Conservation (phyloP, 108 stramenopile species). For the Fistulifera pelliculosa region DNA sequence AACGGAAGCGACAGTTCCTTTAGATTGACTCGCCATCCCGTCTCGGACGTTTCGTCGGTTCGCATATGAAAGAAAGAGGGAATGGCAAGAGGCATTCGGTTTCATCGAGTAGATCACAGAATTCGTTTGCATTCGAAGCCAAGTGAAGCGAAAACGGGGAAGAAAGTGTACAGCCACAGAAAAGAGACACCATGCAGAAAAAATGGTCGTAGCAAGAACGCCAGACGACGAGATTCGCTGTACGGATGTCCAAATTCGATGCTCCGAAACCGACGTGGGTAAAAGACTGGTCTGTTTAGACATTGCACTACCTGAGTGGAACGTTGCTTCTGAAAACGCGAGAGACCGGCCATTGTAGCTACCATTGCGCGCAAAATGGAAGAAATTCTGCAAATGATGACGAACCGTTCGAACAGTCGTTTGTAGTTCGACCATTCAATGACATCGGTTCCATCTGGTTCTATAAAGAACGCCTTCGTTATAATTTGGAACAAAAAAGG, state of each 20-base stretch:
- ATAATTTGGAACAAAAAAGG: too few species aligned
- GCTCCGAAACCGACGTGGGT: too few species aligned
- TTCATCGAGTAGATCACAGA: constrained; percentile 55
- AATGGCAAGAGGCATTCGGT: constrained; percentile 70
- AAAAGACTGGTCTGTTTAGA: neutral
- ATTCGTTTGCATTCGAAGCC: neutral
- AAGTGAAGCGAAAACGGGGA: neutral
- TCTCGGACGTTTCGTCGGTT: constrained; percentile 28
- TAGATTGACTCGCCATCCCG: constrained; percentile 43
- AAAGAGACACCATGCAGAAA: constrained; percentile 6
- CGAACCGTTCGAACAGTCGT: neutral
- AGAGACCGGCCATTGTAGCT: neutral
- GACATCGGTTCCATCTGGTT: constrained; percentile 16
- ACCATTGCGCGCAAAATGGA: neutral
- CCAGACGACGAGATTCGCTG: neutral
- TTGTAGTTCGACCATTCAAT: constrained; percentile 8
- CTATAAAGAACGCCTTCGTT: constrained; percentile 4
- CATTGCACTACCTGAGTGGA: neutral
- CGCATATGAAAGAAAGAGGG: constrained; percentile 59
- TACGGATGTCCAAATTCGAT: neutral
- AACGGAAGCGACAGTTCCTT: constrained; percentile 22
- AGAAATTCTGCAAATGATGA: neutral
- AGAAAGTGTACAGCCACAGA: constrained; percentile 11
- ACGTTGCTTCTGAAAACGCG: neutral
- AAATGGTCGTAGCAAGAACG: neutral